Percentiles rank a stretch among this genome's conserved stretches.
Conservation (phyloP, 1,284 basidiomycete species). For the Sutorius eximius region DNA sequence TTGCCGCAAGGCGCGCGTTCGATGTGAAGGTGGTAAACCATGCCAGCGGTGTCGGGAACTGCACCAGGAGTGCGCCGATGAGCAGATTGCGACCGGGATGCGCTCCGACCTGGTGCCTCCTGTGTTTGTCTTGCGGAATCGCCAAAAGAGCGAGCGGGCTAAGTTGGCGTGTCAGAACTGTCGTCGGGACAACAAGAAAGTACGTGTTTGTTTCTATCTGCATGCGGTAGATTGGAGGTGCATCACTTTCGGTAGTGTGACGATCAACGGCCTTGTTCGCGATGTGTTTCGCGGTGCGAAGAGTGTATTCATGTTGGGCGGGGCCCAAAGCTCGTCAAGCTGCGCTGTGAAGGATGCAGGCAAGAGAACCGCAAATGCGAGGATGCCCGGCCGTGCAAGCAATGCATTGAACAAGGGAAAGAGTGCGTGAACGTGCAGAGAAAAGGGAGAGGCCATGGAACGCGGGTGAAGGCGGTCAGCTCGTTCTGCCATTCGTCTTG, state of each 20-base stretch:
- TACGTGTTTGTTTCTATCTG: slow-evolving; percentile 13
- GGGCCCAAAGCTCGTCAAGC: slow-evolving; percentile 52
- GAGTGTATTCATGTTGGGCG: slow-evolving; percentile 56
- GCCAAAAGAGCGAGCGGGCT: slow-evolving; percentile 45
- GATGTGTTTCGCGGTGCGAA: slow-evolving; percentile 52
- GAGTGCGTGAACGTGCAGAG: slow-evolving; percentile 50
- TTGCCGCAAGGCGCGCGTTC: slow-evolving; percentile 52
- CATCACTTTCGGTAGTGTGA: slow-evolving; percentile 34
- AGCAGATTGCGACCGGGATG: slow-evolving; percentile 17
- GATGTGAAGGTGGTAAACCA: slow-evolving; percentile 53
- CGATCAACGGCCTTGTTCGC: slow-evolving; percentile 56
- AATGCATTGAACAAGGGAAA: slow-evolving; percentile 45
- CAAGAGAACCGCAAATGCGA: slow-evolving; percentile 56
- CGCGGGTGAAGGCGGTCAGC: slow-evolving; percentile 57
- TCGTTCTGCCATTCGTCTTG: background rate
- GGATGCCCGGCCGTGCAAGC: slow-evolving; percentile 53
- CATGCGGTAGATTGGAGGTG: background rate
- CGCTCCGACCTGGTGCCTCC: slow-evolving; percentile 28
- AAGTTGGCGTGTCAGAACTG: slow-evolving; percentile 57
- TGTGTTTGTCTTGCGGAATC: slow-evolving; percentile 25
- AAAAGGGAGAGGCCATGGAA: slow-evolving; percentile 55
- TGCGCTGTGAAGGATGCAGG: slow-evolving; percentile 57
- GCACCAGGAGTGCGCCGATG: slow-evolving; percentile 41
- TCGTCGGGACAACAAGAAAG: slow-evolving; percentile 63
- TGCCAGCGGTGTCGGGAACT: slow-evolving; percentile 49